phyloP scores from a whole-genome alignment of 1,139 yeast species.

The Wickerhamomyces sp. region DNA sequence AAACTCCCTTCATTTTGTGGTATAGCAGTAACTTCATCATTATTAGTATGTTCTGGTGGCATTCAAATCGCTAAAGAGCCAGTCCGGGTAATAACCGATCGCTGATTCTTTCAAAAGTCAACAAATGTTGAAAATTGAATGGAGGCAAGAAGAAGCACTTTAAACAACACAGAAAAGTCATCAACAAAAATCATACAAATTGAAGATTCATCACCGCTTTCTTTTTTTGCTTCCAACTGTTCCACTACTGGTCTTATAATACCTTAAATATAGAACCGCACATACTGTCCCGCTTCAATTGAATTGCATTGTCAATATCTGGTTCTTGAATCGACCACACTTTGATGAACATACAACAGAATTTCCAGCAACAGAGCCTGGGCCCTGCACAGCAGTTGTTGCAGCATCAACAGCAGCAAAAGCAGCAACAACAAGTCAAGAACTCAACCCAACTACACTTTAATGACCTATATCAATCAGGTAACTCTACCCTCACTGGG shows the following conservation, averaged over 20 bases:
- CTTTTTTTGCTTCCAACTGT: background rate
- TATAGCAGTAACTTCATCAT: no score
- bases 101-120: no score
- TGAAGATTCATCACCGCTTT: background rate
- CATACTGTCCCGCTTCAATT: background rate
- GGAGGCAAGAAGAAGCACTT: no score
- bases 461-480: conserved; percentile 29
- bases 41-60: no score
- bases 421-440: conserved; percentile 10
- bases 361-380: conserved; percentile 18
- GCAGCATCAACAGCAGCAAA: conserved; percentile 11
- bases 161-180: background rate
- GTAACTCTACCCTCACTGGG: conserved; percentile 12
- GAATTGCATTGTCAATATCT: background rate
- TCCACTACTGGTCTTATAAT: background rate
- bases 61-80: no score
- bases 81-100: no score
- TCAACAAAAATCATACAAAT: background rate
- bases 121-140: no score
- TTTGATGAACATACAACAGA: conserved; percentile 20
- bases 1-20: no score
- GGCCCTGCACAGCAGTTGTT: conserved; percentile 20
- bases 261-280: background rate
- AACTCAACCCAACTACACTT: conserved; percentile 23
- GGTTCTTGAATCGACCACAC: background rate